These are phyloP conservation scores for Boletus patriciae DNA, from an alignment of 768 basidiomycete species.

Conservation along the genomic window DNA sequence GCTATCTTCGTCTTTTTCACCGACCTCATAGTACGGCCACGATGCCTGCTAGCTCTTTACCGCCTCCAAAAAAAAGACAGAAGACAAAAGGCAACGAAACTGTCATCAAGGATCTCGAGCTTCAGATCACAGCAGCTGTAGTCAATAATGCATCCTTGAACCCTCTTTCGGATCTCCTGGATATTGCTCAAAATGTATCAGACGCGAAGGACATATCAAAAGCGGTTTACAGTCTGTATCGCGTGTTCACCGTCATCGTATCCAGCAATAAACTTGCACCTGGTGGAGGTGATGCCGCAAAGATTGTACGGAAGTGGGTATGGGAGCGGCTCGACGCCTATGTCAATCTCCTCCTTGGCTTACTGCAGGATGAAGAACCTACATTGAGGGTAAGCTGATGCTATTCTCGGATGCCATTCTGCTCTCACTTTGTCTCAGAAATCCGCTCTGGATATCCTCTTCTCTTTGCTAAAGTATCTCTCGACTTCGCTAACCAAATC, in stretches of 20 bases:
- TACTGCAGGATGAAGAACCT: constrained; percentile 78
- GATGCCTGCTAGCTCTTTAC: constrained; percentile 46
- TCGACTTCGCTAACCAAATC: constrained; percentile 60
- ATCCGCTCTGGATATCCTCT: constrained; percentile 70
- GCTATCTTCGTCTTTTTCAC: neutral
- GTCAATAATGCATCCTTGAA: constrained; percentile 67
- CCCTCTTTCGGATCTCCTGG: constrained; percentile 69
- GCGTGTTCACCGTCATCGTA: constrained; percentile 69
- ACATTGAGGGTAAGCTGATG: constrained; percentile 59
- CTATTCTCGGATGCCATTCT: neutral
- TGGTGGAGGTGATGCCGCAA: constrained; percentile 52
- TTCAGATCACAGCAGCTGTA: constrained; percentile 53
- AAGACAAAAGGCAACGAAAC: constrained; percentile 35
- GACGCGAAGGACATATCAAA: constrained; percentile 65
- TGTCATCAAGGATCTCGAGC: constrained; percentile 51
- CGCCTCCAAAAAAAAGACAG: constrained; percentile 52
- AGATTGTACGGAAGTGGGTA: constrained; percentile 73
- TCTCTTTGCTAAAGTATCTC: constrained; percentile 74
- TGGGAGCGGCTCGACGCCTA: constrained; percentile 73
- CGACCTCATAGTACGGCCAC: neutral
- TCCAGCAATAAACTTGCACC: constrained; percentile 54
- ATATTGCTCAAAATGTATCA: constrained; percentile 47
- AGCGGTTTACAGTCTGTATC: constrained; percentile 78
- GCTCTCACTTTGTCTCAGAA: constrained; percentile 41
- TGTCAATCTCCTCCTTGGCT: constrained; percentile 61